Percentiles rank a stretch among this genome's conserved stretches.
Evolutionary conservation across 345 rosid species (phyloP).

Genomic region (Arabidopsis suecica): DNA sequence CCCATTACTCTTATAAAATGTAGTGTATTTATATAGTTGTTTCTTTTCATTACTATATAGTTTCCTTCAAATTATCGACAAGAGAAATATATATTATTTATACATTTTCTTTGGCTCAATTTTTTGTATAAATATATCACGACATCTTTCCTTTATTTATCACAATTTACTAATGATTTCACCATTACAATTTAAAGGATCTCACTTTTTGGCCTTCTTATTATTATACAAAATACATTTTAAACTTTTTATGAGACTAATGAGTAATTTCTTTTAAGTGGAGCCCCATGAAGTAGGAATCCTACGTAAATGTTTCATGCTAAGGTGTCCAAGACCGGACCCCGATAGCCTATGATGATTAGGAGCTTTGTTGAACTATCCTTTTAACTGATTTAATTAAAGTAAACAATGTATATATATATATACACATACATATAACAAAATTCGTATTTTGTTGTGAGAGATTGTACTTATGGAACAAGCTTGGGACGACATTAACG

Average conservation of each 20-base stretch:
- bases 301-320: slow-evolving; percentile 30
- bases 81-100: background rate
- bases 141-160: background rate
- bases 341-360: background rate
- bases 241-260: background rate
- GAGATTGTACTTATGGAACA: background rate
- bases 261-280: slow-evolving; percentile 1
- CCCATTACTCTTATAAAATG: background rate
- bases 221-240: background rate
- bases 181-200: background rate
- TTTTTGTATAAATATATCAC: no score
- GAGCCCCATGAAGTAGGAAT: slow-evolving; percentile 17
- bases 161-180: background rate
- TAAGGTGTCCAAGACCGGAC: slow-evolving; percentile 5
- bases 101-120: background rate
- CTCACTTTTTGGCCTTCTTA: background rate
- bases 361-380: background rate
- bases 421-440: background rate
- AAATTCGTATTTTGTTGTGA: background rate
- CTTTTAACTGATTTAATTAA: background rate
- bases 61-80: background rate
- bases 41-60: background rate
- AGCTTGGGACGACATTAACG: slow-evolving; percentile 10
- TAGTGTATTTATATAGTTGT: background rate
- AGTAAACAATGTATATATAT: background rate